Base-by-base conservation (phyloP, 2,329 filamentous ascomycete species). In the Fulvia fulva region DNA sequence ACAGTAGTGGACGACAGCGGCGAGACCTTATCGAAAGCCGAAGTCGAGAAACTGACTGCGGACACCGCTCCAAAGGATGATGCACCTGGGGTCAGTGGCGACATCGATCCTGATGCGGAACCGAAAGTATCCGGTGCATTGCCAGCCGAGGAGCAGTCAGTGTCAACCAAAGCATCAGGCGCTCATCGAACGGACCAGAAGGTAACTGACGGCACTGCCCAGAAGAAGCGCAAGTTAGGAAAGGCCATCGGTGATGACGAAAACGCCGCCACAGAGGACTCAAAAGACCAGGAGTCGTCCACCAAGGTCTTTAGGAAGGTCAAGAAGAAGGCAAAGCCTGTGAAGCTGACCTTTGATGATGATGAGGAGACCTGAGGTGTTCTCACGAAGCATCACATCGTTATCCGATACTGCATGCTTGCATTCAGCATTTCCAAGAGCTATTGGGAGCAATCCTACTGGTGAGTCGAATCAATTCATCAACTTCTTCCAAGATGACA, bases 1-100 rank as follows among this genome's bases (percentile, higher is more conserved):
- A 80, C 90, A 0, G 84, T 94, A 3, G 83, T 93, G 64, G 89
- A 91, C 70, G 79, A 82, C 4, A 88, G 85, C 51, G 87, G 90
- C 55, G 81, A 87, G 28, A 81, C 87, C 49, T 73, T 75, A 65
- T 84, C 66, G 61, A 81, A 75, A 67, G 75, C 75, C n/a, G 78
- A 82, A 49, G 78, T 80, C 56, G 76, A 80, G 32, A 75, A 75
- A 16, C 68, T 81, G 47, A 68, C 75, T 1, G 56, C 61, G 25
- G 61, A 30, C 19, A 62, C 53, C 5, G 60, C 54, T 23, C 23
- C 22, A 25, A 41, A 25, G 16, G 50, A 64, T 32, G 57, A 58
- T 22, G 50, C 61, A 9, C 37, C 56, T 25, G 60, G 53, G 37
- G 64, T 68, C n/a, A 67, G 45, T 16, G 68, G 66, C 23, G 60